These are phyloP conservation scores for Trametes punicea DNA, from an alignment of 768 basidiomycete species.

Conservation along the genomic window DNA sequence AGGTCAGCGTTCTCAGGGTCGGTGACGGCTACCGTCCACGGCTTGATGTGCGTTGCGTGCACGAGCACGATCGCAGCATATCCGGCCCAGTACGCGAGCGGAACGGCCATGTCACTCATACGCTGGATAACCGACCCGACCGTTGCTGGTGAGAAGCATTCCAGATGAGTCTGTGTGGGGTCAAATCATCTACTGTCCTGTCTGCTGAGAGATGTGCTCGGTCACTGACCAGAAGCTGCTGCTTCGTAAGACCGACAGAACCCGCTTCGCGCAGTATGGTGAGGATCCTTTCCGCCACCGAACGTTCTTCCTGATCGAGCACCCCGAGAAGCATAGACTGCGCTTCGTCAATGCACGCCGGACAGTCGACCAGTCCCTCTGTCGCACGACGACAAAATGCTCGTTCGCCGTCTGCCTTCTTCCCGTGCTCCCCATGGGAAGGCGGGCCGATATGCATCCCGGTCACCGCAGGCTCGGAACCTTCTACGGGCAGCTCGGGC, in stretches of 20 bases:
- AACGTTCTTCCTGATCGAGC: background rate
- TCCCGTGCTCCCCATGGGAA: conserved; percentile 17
- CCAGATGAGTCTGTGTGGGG: background rate
- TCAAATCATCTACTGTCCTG: background rate
- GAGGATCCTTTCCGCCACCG: conserved; percentile 6
- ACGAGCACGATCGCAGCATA: conserved; percentile 55
- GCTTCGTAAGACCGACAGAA: conserved; percentile 30
- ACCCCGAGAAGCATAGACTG: background rate
- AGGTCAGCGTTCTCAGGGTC: background rate
- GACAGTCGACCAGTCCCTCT: conserved; percentile 23
- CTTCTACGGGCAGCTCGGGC: conserved; percentile 7
- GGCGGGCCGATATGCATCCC: background rate
- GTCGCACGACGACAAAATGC: conserved; percentile 21
- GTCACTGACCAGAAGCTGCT: conserved; percentile 33
- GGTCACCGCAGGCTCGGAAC: background rate
- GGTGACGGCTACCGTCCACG: conserved; percentile 57
- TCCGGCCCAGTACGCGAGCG: conserved; percentile 68
- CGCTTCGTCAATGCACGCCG: conserved; percentile 22
- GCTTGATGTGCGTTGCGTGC: conserved; percentile 44
- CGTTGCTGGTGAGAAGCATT: background rate
- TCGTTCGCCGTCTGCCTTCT: conserved; percentile 11
- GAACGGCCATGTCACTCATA: conserved; percentile 46
- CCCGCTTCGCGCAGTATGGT: conserved; percentile 13
- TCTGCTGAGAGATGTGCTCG: background rate
- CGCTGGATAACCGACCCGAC: conserved; percentile 35